Base-by-base conservation (phyloP, 2,329 filamentous ascomycete genomes). In the Pseudogymnoascus pannorum region DNA sequence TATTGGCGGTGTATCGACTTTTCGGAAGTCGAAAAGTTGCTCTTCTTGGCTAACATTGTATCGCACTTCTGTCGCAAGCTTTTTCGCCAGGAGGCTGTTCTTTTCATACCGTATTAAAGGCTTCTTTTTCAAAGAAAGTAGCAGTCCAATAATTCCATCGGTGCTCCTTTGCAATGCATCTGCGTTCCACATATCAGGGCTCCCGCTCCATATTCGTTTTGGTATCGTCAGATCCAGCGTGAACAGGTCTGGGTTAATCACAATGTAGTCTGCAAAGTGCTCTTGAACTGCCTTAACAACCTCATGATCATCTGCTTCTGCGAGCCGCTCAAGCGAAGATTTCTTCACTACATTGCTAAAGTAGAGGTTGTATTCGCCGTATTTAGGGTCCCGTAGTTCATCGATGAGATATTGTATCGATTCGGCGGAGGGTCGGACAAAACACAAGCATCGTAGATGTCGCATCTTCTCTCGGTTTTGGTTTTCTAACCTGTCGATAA, bases 311-410 rank as follows among this genome's bases (percentile, higher is more conserved):
- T 99, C 94, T 24, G 94, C 92, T 78, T 99, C 95, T 33, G 94
- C 94, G 44, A 99, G 79, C 44, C 94, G 85, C 74, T 99, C 94
- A 22, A 99, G 80, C 0, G 93, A 90, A 1, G 94, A 97, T 76
- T 99, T 99, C 75, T 95, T 96, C 71, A 94, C 87, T 63, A 99
- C 89, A 73, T 99, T 99, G 79, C 92, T 97, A 75, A 99, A 96
- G 75, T 95, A 97, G 61, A 99, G 83, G 71, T 96, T 86, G 76
- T 99, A 99, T 77, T 99, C 94, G 66, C 94, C 93, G 69, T 99
- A 99, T 73, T 92, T 97, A 4, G 94, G 95, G 58, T 97, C 93
- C 64, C 94, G 85, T 61, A 99, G 82, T 77, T 99, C 94, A 71
- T 99, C 94, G 68, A 99, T 93, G 60, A 99, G 83, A 65, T 89